Conservation (phyloP, 768 basidiomycete genomes). For the Chalciporus chontae region DNA sequence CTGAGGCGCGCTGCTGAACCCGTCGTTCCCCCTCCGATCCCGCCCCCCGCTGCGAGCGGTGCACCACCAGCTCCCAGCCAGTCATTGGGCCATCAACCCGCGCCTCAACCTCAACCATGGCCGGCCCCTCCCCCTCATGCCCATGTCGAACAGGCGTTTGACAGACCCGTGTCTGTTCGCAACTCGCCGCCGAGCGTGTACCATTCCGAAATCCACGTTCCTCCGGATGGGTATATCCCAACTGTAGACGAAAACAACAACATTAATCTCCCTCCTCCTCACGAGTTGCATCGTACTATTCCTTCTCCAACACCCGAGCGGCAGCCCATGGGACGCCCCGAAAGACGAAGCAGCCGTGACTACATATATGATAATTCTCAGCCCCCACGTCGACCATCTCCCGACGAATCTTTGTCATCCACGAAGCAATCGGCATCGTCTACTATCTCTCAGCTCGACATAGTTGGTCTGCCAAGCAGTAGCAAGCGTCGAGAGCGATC, state of each 20-base stretch:
- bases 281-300: slow-evolving; percentile 37
- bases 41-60: slow-evolving; percentile 4
- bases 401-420: slow-evolving; percentile 29
- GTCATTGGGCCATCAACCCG: slow-evolving; percentile 13
- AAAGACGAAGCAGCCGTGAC: slow-evolving; percentile 21
- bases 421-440: slow-evolving; percentile 27
- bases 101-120: slow-evolving; percentile 21
- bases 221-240: slow-evolving; percentile 51
- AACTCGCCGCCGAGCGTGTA: slow-evolving; percentile 15
- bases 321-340: slow-evolving; percentile 16
- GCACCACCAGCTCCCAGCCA: slow-evolving; percentile 13
- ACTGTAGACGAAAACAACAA: slow-evolving; percentile 35
- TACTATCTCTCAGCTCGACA: slow-evolving; percentile 32
- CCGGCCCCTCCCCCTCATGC: slow-evolving; percentile 5
- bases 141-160: slow-evolving; percentile 6
- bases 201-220: slow-evolving; percentile 28
- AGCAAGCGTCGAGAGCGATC: slow-evolving; percentile 20
- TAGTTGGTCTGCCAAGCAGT: slow-evolving; percentile 24
- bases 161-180: slow-evolving; percentile 18
- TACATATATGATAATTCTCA: slow-evolving; percentile 20
- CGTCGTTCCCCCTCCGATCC: slow-evolving; percentile 4
- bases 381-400: slow-evolving; percentile 23
- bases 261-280: slow-evolving; percentile 49
- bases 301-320: slow-evolving; percentile 30
- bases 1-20: slow-evolving; percentile 13